These are phyloP conservation scores for Camelina hispida DNA, from an alignment of 345 rosid genomes.

Conservation along the genomic window DNA sequence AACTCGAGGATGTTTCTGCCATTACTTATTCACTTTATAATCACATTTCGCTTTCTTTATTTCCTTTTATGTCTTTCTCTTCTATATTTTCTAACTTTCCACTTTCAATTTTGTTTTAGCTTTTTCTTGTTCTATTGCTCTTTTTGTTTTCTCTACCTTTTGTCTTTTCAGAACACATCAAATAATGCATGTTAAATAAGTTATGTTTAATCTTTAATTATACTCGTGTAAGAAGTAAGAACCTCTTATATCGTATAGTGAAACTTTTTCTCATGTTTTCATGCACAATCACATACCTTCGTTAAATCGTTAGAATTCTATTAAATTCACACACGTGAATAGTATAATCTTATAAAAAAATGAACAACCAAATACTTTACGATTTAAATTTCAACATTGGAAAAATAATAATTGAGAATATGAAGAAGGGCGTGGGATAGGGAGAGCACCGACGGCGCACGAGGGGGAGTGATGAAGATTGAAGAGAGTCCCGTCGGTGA, in stretches of 20 bases:
- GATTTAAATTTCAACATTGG: not conserved
- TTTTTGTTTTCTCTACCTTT: slow-evolving; percentile 53
- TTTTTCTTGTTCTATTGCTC: slow-evolving; percentile 50
- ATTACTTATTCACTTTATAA: slow-evolving; percentile 40
- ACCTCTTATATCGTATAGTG: slow-evolving; percentile 1
- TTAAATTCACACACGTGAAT: slow-evolving; percentile 40
- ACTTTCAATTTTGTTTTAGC: slow-evolving; percentile 23
- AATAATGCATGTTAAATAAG: slow-evolving; percentile 5
- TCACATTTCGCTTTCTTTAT: slow-evolving; percentile 57
- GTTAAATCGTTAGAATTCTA: not conserved
- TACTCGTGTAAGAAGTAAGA: not conserved
- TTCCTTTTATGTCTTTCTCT: slow-evolving; percentile 29
- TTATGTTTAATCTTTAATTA: not conserved
- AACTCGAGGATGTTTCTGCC: slow-evolving; percentile 32
- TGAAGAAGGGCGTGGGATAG: slow-evolving; percentile 38
- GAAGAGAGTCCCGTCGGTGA: slow-evolving; percentile 39
- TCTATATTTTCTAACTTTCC: slow-evolving; percentile 20
- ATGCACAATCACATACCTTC: not conserved
- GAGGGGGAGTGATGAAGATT: slow-evolving; percentile 19
- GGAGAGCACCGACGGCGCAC: slow-evolving; percentile 42
- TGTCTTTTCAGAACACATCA: slow-evolving; percentile 17
- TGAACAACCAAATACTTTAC: not conserved
- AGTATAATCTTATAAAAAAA: not conserved
- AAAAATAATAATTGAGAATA: slow-evolving; percentile 6
- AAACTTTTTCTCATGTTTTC: not conserved